Evolutionary conservation across 2,329 filamentous ascomycete genomes (phyloP).

Genomic region (Pseudopithomyces maydicus): DNA sequence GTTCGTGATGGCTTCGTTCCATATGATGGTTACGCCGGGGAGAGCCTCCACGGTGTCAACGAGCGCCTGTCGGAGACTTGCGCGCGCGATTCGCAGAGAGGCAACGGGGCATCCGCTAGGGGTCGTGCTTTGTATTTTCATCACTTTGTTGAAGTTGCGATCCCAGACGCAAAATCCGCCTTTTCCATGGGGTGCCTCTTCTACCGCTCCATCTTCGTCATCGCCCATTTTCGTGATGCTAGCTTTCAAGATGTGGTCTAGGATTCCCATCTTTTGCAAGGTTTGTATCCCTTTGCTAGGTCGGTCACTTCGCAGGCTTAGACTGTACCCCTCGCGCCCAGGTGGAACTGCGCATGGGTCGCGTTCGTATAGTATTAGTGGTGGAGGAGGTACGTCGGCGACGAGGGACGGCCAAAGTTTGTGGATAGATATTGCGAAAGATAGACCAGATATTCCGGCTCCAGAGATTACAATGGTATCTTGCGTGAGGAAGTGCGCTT

Average conservation of each 20-base stretch:
- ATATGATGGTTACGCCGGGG: conserved; percentile 8
- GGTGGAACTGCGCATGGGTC: conserved; percentile 38
- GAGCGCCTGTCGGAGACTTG: conserved; percentile 43
- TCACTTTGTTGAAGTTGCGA: conserved; percentile 41
- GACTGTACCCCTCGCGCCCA: conserved; percentile 46
- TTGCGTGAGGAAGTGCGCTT: conserved; percentile 33
- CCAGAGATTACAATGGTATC: conserved; percentile 54
- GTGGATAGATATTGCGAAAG: conserved; percentile 49
- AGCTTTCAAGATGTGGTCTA: conserved; percentile 40
- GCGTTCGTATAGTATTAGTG: conserved; percentile 40
- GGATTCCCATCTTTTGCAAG: conserved; percentile 47
- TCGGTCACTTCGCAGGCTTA: conserved; percentile 47
- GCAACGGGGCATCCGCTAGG: conserved; percentile 42
- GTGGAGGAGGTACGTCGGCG: conserved; percentile 26
- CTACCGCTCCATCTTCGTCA: background rate
- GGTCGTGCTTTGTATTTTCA: conserved; percentile 39
- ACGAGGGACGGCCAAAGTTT: conserved; percentile 49
- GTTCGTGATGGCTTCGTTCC: conserved; percentile 6
- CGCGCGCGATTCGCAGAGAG: conserved; percentile 47
- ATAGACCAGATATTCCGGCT: conserved; percentile 51
- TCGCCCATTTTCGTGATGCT: conserved; percentile 34
- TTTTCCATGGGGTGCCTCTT: too few relatives aligned
- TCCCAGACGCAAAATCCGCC: conserved; percentile 52
- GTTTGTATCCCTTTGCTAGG: conserved; percentile 45
- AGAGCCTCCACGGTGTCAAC: conserved; percentile 35